These are phyloP conservation scores for Phytophthora agathidicida DNA, from an alignment of 352 stramenopile species.

Conservation along the genomic window DNA sequence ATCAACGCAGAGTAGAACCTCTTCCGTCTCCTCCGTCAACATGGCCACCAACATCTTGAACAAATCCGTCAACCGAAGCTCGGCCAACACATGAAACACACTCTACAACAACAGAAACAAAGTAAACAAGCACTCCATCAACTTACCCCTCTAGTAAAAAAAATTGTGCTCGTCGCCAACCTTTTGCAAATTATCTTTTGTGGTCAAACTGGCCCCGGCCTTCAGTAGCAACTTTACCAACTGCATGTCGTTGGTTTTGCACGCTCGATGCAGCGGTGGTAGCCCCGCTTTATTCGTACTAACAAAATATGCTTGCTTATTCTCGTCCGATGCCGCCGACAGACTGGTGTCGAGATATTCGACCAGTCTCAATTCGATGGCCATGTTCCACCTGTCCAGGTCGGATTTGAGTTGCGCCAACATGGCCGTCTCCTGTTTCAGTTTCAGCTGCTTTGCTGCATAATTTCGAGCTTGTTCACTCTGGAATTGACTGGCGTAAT, in stretches of 20 bases:
- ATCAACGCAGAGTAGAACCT: constrained; percentile 43
- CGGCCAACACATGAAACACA: constrained; percentile 55
- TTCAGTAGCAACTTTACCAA: constrained; percentile 52
- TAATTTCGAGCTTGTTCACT: constrained; percentile 24
- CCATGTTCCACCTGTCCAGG: constrained; percentile 77
- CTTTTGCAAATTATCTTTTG: constrained; percentile 44
- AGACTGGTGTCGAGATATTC: constrained; percentile 49
- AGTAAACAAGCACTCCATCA: neutral
- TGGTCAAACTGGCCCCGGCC: constrained; percentile 40
- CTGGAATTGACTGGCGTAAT: constrained; percentile 39
- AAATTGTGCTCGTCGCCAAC: constrained; percentile 13
- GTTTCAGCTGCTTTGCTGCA: constrained; percentile 42
- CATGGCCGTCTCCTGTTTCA: constrained; percentile 59
- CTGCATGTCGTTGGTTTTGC: constrained; percentile 46
- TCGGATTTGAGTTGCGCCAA: constrained; percentile 58
- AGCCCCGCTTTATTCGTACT: constrained; percentile 50
- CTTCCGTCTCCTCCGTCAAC: constrained; percentile 23
- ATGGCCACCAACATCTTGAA: constrained; percentile 40
- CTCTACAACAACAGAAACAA: constrained; percentile 26
- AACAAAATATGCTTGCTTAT: constrained; percentile 41
- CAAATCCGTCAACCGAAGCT: constrained; percentile 44
- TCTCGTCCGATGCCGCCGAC: constrained; percentile 15
- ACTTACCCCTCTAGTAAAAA: neutral
- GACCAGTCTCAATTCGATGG: constrained; percentile 55
- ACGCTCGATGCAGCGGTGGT: constrained; percentile 63